Evolutionary conservation across 108 stramenopile genomes (phyloP).

Genomic region (Nitzschia sp.): DNA sequence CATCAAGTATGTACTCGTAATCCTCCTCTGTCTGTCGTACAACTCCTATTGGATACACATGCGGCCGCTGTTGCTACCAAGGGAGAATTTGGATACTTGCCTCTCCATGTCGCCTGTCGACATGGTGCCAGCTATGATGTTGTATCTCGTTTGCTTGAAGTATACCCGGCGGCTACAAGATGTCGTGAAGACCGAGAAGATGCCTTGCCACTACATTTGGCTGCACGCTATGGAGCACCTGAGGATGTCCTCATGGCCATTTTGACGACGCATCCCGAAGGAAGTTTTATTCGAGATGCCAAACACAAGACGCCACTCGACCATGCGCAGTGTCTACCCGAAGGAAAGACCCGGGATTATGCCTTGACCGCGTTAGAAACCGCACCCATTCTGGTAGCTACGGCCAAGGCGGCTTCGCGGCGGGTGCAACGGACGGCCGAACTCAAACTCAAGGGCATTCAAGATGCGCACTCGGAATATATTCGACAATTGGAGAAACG

Average conservation of each 20-base stretch:
- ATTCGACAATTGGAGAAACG: constrained; percentile 21
- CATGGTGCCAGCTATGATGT: constrained; percentile 16
- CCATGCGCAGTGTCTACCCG: constrained; percentile 10
- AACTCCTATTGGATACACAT: constrained; percentile 17
- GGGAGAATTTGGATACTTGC: constrained; percentile 29
- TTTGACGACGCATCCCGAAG: constrained; percentile 27
- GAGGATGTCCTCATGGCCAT: constrained; percentile 28
- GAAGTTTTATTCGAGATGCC: constrained; percentile 20
- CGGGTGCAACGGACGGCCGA: constrained; percentile 3
- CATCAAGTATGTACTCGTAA: constrained; percentile 19
- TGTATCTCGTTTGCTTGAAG: constrained; percentile 16
- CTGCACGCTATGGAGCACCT: constrained; percentile 5
- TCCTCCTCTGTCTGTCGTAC: constrained; percentile 23
- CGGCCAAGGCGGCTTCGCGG: constrained; percentile 22
- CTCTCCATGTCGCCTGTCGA: constrained; percentile 34
- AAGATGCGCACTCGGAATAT: constrained; percentile 26
- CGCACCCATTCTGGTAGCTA: constrained; percentile 32
- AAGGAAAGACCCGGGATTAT: constrained; percentile 9
- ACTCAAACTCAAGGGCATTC: constrained; percentile 1
- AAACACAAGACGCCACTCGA: constrained; percentile 27
- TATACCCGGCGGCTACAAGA: constrained; percentile 19
- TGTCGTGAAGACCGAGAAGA: constrained; percentile 7
- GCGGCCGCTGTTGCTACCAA: constrained; percentile 1
- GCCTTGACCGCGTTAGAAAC: constrained; percentile 20
- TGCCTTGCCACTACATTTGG: constrained; percentile 32